Conservation (phyloP, 2,329 filamentous ascomycete species). For the Endothia cerciana region DNA sequence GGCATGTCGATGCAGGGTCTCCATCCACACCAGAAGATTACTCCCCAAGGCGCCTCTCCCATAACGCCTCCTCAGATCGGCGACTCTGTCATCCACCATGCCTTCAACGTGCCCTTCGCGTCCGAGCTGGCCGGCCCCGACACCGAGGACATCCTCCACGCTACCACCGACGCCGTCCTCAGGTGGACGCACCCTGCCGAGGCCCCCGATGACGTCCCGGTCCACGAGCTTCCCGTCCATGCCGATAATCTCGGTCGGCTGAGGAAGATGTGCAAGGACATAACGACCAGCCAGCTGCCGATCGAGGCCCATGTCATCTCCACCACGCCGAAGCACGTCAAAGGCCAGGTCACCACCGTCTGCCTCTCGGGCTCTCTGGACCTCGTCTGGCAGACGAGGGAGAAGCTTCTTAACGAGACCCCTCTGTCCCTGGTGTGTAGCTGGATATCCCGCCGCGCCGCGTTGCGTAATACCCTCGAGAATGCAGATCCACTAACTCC, state of each 20-base stretch:
- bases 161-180: slow-evolving; percentile 82
- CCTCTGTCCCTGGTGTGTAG: slow-evolving; percentile 85
- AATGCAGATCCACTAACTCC: slow-evolving; percentile 30
- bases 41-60: slow-evolving; percentile 55
- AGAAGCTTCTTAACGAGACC: slow-evolving; percentile 87
- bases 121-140: slow-evolving; percentile 91
- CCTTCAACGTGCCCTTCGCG: slow-evolving; percentile 96
- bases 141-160: slow-evolving; percentile 91
- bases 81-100: slow-evolving; percentile 83
- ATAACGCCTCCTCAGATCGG: slow-evolving; percentile 71
- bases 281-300: slow-evolving; percentile 71
- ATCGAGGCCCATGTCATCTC: slow-evolving; percentile 85
- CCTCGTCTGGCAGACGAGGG: slow-evolving; percentile 84
- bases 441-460: slow-evolving; percentile 22
- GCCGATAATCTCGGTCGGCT: slow-evolving; percentile 82
- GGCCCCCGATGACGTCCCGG: slow-evolving; percentile 79
- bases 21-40: slow-evolving; percentile 62
- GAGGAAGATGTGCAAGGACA: slow-evolving; percentile 77
- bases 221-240: slow-evolving; percentile 91
- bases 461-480: slow-evolving; percentile 36
- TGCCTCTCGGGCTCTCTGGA: slow-evolving; percentile 88
- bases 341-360: slow-evolving; percentile 79
- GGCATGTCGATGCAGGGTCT: slow-evolving; percentile 60
- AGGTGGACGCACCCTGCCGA: slow-evolving; percentile 94
- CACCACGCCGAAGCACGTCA: slow-evolving; percentile 73